Percentiles rank a stretch among this genome's conserved stretches.
These are phyloP conservation scores for Parietichytrium sp. DNA, from an alignment of 108 stramenopile genomes.

Conservation along the genomic window DNA sequence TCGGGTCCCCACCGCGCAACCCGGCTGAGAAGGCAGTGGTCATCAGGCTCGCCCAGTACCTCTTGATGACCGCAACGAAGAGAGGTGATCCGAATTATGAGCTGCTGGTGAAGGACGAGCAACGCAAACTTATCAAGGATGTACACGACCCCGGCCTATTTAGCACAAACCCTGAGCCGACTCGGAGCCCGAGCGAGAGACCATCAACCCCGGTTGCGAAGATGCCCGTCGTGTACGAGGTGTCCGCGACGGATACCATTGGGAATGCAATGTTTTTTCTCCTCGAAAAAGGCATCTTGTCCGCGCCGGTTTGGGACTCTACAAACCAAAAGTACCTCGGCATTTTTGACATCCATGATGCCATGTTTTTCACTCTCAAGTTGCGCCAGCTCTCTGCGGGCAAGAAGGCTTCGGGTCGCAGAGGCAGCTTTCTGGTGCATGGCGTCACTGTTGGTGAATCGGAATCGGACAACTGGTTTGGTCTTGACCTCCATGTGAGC, in stretches of 20 bases:
- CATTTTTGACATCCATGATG: conserved; percentile 3
- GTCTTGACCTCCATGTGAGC: conserved; percentile 5
- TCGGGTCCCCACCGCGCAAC: background rate
- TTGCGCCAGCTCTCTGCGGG: no score
- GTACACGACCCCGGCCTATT: background rate
- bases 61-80: background rate
- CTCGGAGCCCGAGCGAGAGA: no score
- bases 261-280: conserved; percentile 20
- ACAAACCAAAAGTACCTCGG: background rate
- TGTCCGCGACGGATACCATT: background rate
- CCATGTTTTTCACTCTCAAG: conserved; percentile 15
- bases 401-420: background rate
- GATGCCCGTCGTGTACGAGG: conserved; percentile 30
- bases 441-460: background rate
- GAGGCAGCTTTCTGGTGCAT: background rate
- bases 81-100: background rate
- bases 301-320: conserved; percentile 11
- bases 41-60: background rate
- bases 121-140: background rate
- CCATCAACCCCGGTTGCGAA: no score
- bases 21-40: background rate
- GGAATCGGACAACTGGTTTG: conserved; percentile 6
- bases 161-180: background rate
- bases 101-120: background rate
- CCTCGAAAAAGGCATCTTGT: background rate